Percentiles rank a stretch among this genome's conserved stretches.
Conservation (phyloP, 108 stramenopile genomes). For the Chaetoceros muelleri region DNA sequence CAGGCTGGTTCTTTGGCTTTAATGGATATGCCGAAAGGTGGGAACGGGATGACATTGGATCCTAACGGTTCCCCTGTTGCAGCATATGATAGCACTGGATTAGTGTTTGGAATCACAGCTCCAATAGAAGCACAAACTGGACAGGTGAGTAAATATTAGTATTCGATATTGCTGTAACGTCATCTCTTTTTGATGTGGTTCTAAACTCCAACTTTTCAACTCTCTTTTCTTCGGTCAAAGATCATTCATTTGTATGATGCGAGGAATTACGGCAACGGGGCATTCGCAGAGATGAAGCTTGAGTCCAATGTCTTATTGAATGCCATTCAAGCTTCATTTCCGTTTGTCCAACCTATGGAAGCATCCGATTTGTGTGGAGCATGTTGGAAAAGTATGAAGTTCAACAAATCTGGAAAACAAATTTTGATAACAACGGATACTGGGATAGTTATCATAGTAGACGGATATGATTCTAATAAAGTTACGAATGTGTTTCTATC, state of each 20-base stretch:
- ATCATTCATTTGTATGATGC: slow-evolving; percentile 76
- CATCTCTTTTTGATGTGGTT: neutral
- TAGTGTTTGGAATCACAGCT: slow-evolving; percentile 69
- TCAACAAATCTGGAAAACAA: slow-evolving; percentile 69
- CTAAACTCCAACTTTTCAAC: neutral
- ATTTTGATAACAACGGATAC: slow-evolving; percentile 39
- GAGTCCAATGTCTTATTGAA: slow-evolving; percentile 31
- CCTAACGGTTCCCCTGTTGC: slow-evolving; percentile 30
- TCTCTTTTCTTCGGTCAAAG: slow-evolving; percentile 9
- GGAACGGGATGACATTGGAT: slow-evolving; percentile 3
- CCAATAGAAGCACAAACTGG: slow-evolving; percentile 31
- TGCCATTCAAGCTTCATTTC: slow-evolving; percentile 31
- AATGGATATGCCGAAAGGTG: slow-evolving; percentile 45
- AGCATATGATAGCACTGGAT: slow-evolving; percentile 68
- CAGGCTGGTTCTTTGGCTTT: slow-evolving; percentile 52
- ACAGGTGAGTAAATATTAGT: slow-evolving; percentile 34
- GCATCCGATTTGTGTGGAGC: slow-evolving; percentile 25
- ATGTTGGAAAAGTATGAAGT: slow-evolving; percentile 46
- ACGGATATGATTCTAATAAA: slow-evolving; percentile 64
- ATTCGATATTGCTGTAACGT: no score
- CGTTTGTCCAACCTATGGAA: slow-evolving; percentile 12
- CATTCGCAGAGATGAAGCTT: slow-evolving; percentile 71
- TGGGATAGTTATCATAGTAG: slow-evolving; percentile 44
- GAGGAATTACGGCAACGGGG: slow-evolving; percentile 58
- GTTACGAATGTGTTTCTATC: slow-evolving; percentile 41